Base-by-base conservation (phyloP, 805 yeast species). In the Pichia phayaonensis region DNA sequence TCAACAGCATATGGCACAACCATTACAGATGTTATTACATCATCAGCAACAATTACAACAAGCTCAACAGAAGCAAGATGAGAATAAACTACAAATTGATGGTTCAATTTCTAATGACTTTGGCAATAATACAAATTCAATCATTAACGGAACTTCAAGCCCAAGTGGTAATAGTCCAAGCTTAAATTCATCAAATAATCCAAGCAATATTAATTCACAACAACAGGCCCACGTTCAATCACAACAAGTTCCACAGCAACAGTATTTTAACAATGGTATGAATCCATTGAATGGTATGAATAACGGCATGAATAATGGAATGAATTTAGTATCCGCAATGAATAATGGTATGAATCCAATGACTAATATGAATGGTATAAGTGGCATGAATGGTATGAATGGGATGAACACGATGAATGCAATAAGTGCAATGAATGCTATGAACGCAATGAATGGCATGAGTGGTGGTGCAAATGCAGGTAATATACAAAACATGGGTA, bases 1-100 rank as follows among this genome's bases (percentile, higher is more conserved):
- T 21, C 50, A 42, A 24, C 52, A 42, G 36, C 50, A 46, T 36
- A 23, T 41, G 38, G 13, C 40, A 31, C 50, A 51, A 42, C 48
- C 46, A 20, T 21, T 45, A 42, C 47, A 50, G 26, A 18, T 45
- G 20, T 43, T 45, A 34, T n/a, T 38, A 27, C 50, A 46, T 38
- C 48, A 49, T 18, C 48, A 44, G 21, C 51, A 48, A 29, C 46
- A 47, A 36, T 40, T 34, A n/a, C 38, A 34, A n/a, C 41, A 39
- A 21, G 16, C 50, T 10, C 45, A 47, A n/a, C 38, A 34, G n/a
- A 34, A 34, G 20, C 38, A 34, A 34, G 38, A 34, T 16, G 38
- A 34, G n/a, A 34, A 1, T 34, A 34, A 34, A 34, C 20, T n/a
- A 2, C 38, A 16, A n/a, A 11, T 3, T 34, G 38, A 34, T 34